These are phyloP conservation scores for Agrostemma githago DNA, from an alignment of 148 eudicot species.

Conservation along the genomic window DNA sequence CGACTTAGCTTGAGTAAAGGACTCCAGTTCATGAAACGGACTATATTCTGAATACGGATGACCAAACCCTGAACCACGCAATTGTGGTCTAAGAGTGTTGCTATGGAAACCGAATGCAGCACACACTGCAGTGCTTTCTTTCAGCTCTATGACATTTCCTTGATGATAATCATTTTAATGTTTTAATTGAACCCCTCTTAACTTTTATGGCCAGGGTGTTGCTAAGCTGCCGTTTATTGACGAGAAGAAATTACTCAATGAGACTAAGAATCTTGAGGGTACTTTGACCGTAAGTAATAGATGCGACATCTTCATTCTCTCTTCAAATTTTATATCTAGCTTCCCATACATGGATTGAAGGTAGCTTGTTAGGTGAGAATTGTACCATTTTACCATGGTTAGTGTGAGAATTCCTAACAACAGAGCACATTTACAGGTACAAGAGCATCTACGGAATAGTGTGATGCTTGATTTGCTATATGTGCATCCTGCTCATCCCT, in stretches of 20 bases:
- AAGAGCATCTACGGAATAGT: slow-evolving; percentile 70
- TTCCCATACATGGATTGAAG: no score
- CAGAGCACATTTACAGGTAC: slow-evolving; percentile 39
- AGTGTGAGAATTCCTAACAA: not conserved
- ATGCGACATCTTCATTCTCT: slow-evolving; percentile 2
- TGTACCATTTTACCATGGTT: not conserved
- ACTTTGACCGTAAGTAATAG: slow-evolving; percentile 65
- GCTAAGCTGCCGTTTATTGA: slow-evolving; percentile 95
- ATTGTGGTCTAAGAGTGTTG: not conserved
- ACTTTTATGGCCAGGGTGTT: slow-evolving; percentile 51
- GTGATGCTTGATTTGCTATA: slow-evolving; percentile 74
- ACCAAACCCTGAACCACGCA: not conserved
- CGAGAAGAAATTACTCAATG: slow-evolving; percentile 74
- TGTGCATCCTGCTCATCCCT: slow-evolving; percentile 60
- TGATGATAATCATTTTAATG: not conserved
- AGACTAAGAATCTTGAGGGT: slow-evolving; percentile 80
- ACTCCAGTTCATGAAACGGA: not conserved
- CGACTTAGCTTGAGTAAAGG: not conserved
- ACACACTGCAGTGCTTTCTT: not conserved
- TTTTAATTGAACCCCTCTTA: not conserved
- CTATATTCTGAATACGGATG: not conserved
- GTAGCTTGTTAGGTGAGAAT: no score
- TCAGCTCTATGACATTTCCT: not conserved
- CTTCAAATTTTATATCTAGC: not conserved
- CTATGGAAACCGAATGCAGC: not conserved